These are phyloP conservation scores for Perkinsus chesapeaki DNA, from an alignment of 169 alveolate genomes.

Conservation along the genomic window DNA sequence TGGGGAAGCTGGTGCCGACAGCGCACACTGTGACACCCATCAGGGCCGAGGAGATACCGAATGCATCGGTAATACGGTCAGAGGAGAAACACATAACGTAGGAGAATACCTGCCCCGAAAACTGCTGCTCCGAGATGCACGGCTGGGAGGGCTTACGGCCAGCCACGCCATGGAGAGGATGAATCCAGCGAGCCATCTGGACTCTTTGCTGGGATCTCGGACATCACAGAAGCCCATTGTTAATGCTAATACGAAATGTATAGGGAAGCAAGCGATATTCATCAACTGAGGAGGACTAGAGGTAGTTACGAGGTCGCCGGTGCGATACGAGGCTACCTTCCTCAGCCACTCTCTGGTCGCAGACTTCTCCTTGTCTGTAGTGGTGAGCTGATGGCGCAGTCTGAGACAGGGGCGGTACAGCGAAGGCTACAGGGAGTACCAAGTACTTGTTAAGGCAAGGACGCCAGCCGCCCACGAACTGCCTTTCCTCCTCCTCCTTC, in stretches of 20 bases:
- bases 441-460: background rate
- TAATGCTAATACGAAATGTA: background rate
- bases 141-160: background rate
- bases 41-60: conserved; percentile 11
- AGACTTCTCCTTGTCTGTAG: too few species aligned
- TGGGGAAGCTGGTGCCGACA: conserved; percentile 14
- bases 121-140: background rate
- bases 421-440: background rate
- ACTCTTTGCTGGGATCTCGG: background rate
- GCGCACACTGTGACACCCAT: conserved; percentile 14
- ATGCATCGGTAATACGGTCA: background rate
- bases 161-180: conserved; percentile 6
- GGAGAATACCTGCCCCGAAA: background rate
- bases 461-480: background rate
- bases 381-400: background rate
- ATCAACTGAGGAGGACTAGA: background rate
- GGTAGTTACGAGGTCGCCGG: background rate
- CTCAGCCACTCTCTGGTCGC: background rate
- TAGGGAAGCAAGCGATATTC: background rate
- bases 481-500: background rate
- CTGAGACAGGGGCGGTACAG: background rate
- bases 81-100: conserved; percentile 7
- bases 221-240: conserved; percentile 14
- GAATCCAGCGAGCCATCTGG: conserved; percentile 2
- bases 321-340: background rate